Conservation (phyloP, 2,329 filamentous ascomycete genomes). For the Fusarium sarcochroum region DNA sequence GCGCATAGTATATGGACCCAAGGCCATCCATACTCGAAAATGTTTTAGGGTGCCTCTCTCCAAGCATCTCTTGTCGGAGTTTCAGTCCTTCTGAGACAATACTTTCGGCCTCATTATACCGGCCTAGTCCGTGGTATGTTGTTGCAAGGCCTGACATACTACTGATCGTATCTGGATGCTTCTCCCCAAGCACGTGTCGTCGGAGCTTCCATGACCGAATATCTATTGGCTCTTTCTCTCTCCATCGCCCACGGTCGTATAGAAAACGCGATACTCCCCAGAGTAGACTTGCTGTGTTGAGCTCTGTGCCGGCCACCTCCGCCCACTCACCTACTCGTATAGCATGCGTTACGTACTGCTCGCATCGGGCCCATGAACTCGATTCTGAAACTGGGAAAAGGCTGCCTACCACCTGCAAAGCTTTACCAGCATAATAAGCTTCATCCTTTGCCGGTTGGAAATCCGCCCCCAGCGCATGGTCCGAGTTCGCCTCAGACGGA, state of each 20-base stretch:
- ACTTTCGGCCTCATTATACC: not conserved
- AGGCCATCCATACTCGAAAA: accelerated
- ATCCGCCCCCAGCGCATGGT: not conserved
- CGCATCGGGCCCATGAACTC: not conserved
- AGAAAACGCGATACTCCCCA: accelerated
- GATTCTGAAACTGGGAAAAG: not conserved
- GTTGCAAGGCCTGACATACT: constrained; percentile 8
- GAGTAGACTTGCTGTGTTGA: not conserved
- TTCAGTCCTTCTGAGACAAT: not conserved
- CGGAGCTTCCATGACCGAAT: not conserved
- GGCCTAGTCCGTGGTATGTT: not conserved
- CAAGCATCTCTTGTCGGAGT: not conserved
- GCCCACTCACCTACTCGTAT: not conserved
- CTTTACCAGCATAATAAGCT: not conserved
- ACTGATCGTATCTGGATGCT: constrained; percentile 1
- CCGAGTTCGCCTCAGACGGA: not conserved
- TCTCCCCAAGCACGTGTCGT: not conserved
- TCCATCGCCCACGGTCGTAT: accelerated
- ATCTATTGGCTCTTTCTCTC: not conserved
- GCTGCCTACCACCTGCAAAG: not conserved
- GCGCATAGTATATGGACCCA: accelerated
- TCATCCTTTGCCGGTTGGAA: not conserved
- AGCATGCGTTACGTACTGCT: not conserved
- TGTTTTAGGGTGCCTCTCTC: not conserved
- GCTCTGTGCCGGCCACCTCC: not conserved